phyloP scores from a whole-genome alignment of 202 grass and related monocot species.

The Elaeis oleifera region DNA sequence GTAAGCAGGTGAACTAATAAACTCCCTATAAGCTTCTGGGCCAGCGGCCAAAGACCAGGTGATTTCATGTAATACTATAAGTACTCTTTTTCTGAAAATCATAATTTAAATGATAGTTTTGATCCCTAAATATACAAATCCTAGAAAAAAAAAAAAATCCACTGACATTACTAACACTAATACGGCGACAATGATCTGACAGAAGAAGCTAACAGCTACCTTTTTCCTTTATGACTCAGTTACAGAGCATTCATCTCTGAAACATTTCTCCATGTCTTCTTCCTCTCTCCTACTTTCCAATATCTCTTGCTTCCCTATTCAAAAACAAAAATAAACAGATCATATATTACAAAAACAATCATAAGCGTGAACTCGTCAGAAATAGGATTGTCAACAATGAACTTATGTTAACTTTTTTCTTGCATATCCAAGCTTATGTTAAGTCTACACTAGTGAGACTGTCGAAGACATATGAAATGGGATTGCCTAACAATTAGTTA shows the following conservation, averaged over 20 bases:
- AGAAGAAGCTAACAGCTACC: conserved; percentile 32
- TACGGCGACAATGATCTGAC: neutral
- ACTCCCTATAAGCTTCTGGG: conserved; percentile 1
- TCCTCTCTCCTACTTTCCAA: conserved; percentile 65
- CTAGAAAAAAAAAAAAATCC: too few species aligned
- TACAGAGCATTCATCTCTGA: conserved; percentile 38
- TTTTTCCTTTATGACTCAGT: conserved; percentile 60
- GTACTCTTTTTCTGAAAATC: neutral
- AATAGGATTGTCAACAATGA: neutral
- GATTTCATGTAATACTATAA: neutral
- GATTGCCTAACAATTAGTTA: too few species aligned
- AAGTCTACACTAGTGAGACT: too few species aligned
- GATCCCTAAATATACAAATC: too few species aligned
- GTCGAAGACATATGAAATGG: too few species aligned
- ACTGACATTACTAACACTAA: too few species aligned
- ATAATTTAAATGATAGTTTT: too few species aligned
- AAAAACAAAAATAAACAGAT: conserved; percentile 11
- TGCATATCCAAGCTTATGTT: too few species aligned
- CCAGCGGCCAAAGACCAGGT: neutral
- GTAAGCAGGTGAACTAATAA: conserved; percentile 2
- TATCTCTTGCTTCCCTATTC: conserved; percentile 52
- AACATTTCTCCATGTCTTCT: conserved; percentile 57
- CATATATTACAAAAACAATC: too few species aligned
- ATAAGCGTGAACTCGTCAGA: neutral
- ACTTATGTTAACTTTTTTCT: too few species aligned